Evolutionary conservation across 73 alveolate species (phyloP), one percentile per base, ranked within the genome.

Genomic region (Paramecium octaurelia): DNA sequence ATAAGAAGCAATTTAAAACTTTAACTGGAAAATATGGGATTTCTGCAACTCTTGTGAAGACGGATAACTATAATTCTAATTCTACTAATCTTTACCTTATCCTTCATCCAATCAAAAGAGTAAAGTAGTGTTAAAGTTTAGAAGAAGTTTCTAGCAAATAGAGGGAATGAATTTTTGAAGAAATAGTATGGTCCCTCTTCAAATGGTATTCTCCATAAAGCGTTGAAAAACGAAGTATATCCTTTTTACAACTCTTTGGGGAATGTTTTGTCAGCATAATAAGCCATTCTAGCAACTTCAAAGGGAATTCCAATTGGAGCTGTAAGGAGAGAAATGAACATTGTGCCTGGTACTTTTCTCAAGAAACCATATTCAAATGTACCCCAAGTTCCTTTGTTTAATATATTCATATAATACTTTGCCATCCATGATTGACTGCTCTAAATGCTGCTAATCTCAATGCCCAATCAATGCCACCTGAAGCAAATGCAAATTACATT

Each of bases 231-330:
- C 11, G 96, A 94, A 11, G 97, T 64, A 71, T 95, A 95, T 83
- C 94, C 94, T 71, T 95, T 83, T 94, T 96, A 69, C 46, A 95
- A 85, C 86, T 95, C 98, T 29, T 87, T 68, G n/a, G 98, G 98
- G 96, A 96, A 95, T 20, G 98, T 94, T 84, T 93, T 94, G 86
- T 95, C 98, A 4, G 97, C 98, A 84, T 92, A 95, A 76, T 95
- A 95, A 18, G 98, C 98, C 85, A 95, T 92, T 71, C 95, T 86
- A 18, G 97, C 97, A 42, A 69, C 86, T 84, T 94, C 97, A 44
- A 95, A 95, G 1, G 98, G 98, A 58, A 95, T 83, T 21, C 92
- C 86, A 16, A 89, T 12, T 44, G 94, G 94, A 5, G 94, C 94
- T 14, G 94, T 71, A 46, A 89, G 24, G 1, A 50, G 58, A 27